A percentile compares a stretch with the other conserved stretches of the same genome.
phyloP scores from a whole-genome alignment of 371 early-diverging fungal genomes.

The Sporodiniella umbellata region DNA sequence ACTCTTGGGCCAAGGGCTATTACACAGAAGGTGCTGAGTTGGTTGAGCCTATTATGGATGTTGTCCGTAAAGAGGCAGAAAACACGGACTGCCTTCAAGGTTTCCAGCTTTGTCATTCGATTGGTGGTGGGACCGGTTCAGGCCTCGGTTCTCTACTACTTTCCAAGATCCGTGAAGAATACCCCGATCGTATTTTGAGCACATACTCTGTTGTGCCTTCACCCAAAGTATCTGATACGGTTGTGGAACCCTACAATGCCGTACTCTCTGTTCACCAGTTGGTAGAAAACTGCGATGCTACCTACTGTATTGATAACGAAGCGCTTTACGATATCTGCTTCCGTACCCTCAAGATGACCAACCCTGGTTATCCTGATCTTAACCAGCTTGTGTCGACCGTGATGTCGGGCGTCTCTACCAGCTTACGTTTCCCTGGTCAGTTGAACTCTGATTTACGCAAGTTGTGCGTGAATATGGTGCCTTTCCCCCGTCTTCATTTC shows the following conservation, averaged over 20 bases:
- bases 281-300: constrained; percentile 92
- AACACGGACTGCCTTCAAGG: constrained; percentile 88
- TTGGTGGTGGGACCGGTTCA: constrained; percentile 92
- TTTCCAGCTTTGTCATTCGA: constrained; percentile 87
- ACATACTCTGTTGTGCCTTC: constrained; percentile 96
- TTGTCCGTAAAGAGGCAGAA: constrained; percentile 90
- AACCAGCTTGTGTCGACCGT: constrained; percentile 85
- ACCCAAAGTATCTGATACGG: constrained; percentile 89
- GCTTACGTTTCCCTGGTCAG: constrained; percentile 99
- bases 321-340: constrained; percentile 92
- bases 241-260: constrained; percentile 96
- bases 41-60: constrained; percentile 83
- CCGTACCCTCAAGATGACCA: constrained; percentile 78
- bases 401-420: constrained; percentile 97
- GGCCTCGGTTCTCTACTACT: constrained; percentile 89
- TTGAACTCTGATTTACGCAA: constrained; percentile 98
- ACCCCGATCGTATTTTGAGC: constrained; percentile 91
- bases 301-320: constrained; percentile 99
- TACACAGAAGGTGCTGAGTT: constrained; percentile 94
- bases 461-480: constrained; percentile 98
- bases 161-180: constrained; percentile 94
- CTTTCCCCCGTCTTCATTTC: constrained; percentile 99
- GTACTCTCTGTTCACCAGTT: constrained; percentile 87
- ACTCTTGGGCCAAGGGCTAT: constrained; percentile 95
- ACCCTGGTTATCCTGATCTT: constrained; percentile 82